Percentiles rank a stretch among this genome's conserved stretches.
phyloP scores from a whole-genome alignment of 2,329 filamentous ascomycete species.

The Cercospora sojina region DNA sequence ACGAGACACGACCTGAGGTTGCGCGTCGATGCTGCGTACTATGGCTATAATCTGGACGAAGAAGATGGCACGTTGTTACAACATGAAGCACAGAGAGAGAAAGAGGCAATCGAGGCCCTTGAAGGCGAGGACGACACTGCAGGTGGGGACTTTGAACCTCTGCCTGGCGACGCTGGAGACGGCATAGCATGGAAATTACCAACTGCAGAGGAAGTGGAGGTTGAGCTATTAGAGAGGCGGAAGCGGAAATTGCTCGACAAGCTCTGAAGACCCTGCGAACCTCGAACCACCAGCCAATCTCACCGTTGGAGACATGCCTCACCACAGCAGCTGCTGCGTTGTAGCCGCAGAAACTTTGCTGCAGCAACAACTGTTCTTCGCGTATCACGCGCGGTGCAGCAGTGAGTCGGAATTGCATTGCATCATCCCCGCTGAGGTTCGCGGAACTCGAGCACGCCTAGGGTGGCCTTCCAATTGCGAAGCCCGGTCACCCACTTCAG shows the following conservation, averaged over 20 bases:
- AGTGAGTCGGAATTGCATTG: not conserved
- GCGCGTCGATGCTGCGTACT: slow-evolving; percentile 90
- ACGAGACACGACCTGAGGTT: slow-evolving; percentile 67
- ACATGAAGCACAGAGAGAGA: slow-evolving; percentile 82
- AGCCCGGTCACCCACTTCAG: not conserved
- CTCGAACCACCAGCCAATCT: not conserved
- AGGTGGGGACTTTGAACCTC: slow-evolving; percentile 65
- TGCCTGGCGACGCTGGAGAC: slow-evolving; percentile 85
- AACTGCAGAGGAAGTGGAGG: slow-evolving; percentile 86
- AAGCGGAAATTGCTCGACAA: slow-evolving; percentile 78
- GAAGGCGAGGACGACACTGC: slow-evolving; percentile 47
- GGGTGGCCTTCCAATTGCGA: not conserved
- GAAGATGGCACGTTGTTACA: slow-evolving; percentile 78
- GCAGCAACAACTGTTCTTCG: not conserved
- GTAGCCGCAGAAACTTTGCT: not conserved
- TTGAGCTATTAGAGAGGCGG: slow-evolving; percentile 84
- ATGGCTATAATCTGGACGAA: slow-evolving; percentile 89
- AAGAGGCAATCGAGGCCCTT: slow-evolving; percentile 71
- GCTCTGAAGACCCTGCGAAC: slow-evolving; percentile 17
- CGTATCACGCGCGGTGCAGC: not conserved
- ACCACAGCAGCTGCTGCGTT: not conserved
- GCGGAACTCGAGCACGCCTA: not conserved
- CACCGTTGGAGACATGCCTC: not conserved
- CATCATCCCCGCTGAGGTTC: not conserved
- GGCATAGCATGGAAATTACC: slow-evolving; percentile 80